These are phyloP conservation scores for Adenanthera pavonina DNA, from an alignment of 306 rosid genomes.

Conservation along the genomic window DNA sequence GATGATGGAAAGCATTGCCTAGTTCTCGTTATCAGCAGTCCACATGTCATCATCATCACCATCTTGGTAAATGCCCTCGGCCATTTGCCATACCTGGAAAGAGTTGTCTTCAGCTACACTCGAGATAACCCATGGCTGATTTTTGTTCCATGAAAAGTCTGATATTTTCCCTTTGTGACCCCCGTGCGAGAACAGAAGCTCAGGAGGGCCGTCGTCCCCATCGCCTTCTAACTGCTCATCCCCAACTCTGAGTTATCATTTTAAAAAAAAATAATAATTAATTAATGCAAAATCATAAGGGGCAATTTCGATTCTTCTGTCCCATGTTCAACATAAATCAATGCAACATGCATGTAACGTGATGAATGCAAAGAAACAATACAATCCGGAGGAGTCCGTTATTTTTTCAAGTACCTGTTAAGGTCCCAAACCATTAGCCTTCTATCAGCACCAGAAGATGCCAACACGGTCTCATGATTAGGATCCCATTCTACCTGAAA, in stretches of 20 bases:
- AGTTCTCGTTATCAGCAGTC: slow-evolving; percentile 29
- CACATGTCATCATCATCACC: slow-evolving; percentile 48
- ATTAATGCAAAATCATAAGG: not conserved
- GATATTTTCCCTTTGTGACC: slow-evolving; percentile 95
- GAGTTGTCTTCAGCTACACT: slow-evolving; percentile 93
- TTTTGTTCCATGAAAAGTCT: slow-evolving; percentile 86
- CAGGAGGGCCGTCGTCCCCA: slow-evolving; percentile 88
- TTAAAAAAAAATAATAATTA: not conserved
- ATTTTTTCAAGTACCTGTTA: slow-evolving; percentile 59
- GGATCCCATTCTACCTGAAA: slow-evolving; percentile 99
- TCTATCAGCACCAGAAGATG: slow-evolving; percentile 87
- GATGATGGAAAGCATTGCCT: not conserved
- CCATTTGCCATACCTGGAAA: slow-evolving; percentile 89
- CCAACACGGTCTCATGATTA: slow-evolving; percentile 82
- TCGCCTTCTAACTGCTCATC: slow-evolving; percentile 90
- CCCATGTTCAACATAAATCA: not conserved
- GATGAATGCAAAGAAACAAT: not conserved
- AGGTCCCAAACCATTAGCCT: slow-evolving; percentile 98
- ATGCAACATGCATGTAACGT: not conserved
- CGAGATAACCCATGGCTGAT: slow-evolving; percentile 82
- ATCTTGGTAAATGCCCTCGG: slow-evolving; percentile 68
- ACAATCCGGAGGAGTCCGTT: not conserved
- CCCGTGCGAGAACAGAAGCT: slow-evolving; percentile 84
- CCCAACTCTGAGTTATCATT: slow-evolving; percentile 62
- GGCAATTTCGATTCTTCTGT: not conserved